Percentiles rank a stretch among this genome's conserved stretches.
These are phyloP conservation scores for Paramecium pentaurelia DNA, from an alignment of 73 alveolate genomes.

Conservation along the genomic window DNA sequence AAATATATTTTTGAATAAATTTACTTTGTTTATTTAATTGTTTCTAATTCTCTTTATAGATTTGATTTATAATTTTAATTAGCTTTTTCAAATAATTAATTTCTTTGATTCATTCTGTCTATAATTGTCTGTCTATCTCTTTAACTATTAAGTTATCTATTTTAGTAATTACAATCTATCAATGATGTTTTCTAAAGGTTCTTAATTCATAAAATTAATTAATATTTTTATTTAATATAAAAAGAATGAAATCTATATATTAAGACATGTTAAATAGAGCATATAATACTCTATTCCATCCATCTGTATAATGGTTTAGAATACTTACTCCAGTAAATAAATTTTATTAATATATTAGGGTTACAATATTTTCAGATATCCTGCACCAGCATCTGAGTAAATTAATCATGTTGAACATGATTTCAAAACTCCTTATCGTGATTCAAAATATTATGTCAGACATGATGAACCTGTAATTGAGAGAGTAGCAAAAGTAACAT, in stretches of 20 bases:
- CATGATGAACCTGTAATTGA: neutral
- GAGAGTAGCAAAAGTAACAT: neutral
- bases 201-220: neutral
- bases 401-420: slow-evolving; percentile 7
- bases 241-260: neutral
- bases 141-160: neutral
- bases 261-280: slow-evolving; percentile 19
- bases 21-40: neutral
- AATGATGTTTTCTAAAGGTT: neutral
- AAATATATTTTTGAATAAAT: neutral
- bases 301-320: slow-evolving; percentile 24
- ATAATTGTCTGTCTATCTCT: neutral
- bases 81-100: neutral
- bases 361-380: neutral
- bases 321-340: neutral
- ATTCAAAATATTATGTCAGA: slow-evolving; percentile 37
- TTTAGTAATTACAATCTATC: neutral
- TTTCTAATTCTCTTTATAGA: neutral
- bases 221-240: neutral
- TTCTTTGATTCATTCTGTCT: slow-evolving; percentile 16
- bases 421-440: slow-evolving; percentile 50
- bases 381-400: slow-evolving; percentile 33
- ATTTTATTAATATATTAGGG: neutral
- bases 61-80: neutral
- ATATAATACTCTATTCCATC: slow-evolving; percentile 29